Evolutionary conservation across 2,329 filamentous ascomycete species (phyloP), one percentile per base, ranked within the genome.

Genomic region (Neopestalotiopsis clavispora): DNA sequence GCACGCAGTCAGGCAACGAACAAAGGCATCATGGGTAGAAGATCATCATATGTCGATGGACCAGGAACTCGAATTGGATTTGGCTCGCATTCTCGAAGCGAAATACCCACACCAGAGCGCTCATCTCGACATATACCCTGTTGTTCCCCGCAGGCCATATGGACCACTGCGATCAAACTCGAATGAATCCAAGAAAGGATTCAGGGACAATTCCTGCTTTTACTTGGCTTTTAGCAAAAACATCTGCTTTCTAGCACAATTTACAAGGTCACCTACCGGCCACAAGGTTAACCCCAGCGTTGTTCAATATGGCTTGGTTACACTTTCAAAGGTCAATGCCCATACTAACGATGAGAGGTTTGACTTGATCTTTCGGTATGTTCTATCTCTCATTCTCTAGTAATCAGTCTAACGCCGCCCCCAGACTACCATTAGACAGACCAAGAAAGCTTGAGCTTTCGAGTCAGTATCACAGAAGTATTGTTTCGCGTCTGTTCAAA

Each of bases 321-420:
- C 83, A 0, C 78, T 89, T 67, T 84, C 86, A 68, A 80, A 80
- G 17, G 84, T 89, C 70, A 82, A 81, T 66, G 85, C 86, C 1
- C 85, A 86, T 2, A 80, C 82, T 2, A 83, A 87, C 69, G 86
- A 89, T 72, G 87, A 89, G 75, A 81, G 87, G 17, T 89, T 89
- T 72, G 82, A 84, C 45, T 81, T 89, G 72, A 80, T 82, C 34
- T 89, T 89, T 73, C 84, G 86, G 83, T 87, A 78, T 78, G 83
- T 63, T n/a, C 40, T 5, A 30, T 20, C 13, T 20, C 2, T 3
- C 4, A 28, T 3, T 28, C 23, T 28, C 3, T 28, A 28, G 23
- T 28, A 28, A n/a, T 10, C 12, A 13, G 10, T 13, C 34, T 34
- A 23, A 34, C 10, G 78, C 23, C 1, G 23, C 69, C 65, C 12